Percentiles rank a stretch among this genome's conserved stretches.
Evolutionary conservation across 768 basidiomycete species (phyloP).

Genomic region (Hygrophorus pudorinus): DNA sequence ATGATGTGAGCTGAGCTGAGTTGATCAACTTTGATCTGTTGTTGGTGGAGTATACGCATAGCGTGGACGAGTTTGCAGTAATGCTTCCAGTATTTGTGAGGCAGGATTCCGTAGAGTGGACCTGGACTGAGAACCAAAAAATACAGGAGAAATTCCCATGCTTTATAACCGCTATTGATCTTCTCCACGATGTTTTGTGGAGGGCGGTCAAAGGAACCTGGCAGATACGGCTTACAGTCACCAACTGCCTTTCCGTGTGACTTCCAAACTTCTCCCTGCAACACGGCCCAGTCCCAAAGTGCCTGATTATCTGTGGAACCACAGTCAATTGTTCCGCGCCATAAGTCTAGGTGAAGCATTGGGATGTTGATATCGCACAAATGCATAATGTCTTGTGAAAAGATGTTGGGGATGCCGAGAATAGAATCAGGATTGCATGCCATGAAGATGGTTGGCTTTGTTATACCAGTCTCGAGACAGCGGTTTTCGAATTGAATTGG

Average conservation of each 20-base stretch:
- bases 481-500: slow-evolving; percentile 13
- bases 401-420: neutral
- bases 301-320: no score
- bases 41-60: no score
- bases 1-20: no score
- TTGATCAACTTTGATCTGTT: no score
- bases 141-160: slow-evolving; percentile 9
- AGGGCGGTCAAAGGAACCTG: slow-evolving; percentile 13
- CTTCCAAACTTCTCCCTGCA: slow-evolving; percentile 14
- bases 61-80: no score
- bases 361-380: slow-evolving; percentile 23
- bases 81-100: slow-evolving; percentile 5
- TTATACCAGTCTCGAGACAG: slow-evolving; percentile 25
- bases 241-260: slow-evolving; percentile 19
- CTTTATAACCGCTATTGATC: no score
- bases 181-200: slow-evolving; percentile 12
- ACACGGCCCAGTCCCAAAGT: no score
- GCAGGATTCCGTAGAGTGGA: slow-evolving; percentile 7
- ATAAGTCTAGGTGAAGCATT: slow-evolving; percentile 16
- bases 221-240: no score
- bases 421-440: slow-evolving; percentile 23
- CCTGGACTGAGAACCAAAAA: slow-evolving; percentile 8
- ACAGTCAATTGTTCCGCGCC: slow-evolving; percentile 17
- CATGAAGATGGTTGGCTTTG: slow-evolving; percentile 25
- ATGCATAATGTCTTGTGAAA: slow-evolving; percentile 39